phyloP scores from a whole-genome alignment of 768 basidiomycete genomes.

The Amanita polypyramis region DNA sequence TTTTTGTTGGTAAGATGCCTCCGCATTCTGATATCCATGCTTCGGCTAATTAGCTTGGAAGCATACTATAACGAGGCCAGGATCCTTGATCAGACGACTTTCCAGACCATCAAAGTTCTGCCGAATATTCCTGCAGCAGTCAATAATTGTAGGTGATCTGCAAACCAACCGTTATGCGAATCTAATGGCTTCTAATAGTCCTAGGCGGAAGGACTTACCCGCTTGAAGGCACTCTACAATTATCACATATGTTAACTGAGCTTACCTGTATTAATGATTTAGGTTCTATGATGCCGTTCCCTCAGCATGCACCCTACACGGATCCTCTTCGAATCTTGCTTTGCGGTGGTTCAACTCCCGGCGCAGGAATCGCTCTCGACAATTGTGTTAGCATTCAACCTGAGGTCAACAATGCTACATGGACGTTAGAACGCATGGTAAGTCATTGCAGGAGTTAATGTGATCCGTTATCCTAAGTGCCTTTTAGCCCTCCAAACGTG shows the following conservation, averaged over 20 bases:
- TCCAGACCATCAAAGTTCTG: slow-evolving; percentile 44
- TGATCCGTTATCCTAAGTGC: neutral
- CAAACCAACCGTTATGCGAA: neutral
- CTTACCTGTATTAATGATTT: slow-evolving; percentile 6
- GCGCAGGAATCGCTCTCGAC: slow-evolving; percentile 42
- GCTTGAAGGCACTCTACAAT: slow-evolving; percentile 34
- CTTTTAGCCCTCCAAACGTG: slow-evolving; percentile 53
- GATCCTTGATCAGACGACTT: slow-evolving; percentile 56
- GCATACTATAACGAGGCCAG: slow-evolving; percentile 79
- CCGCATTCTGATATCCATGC: neutral
- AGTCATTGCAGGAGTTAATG: slow-evolving; percentile 12
- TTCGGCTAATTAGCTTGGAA: slow-evolving; percentile 14
- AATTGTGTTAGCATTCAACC: slow-evolving; percentile 66
- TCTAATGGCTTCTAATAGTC: slow-evolving; percentile 22
- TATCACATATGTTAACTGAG: neutral
- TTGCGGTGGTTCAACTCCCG: slow-evolving; percentile 66
- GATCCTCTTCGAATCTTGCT: slow-evolving; percentile 58
- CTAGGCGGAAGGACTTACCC: slow-evolving; percentile 73
- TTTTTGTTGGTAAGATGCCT: slow-evolving; percentile 51
- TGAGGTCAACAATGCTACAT: slow-evolving; percentile 48
- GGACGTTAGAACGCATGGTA: slow-evolving; percentile 76
- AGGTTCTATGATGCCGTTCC: slow-evolving; percentile 54
- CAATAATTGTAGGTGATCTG: slow-evolving; percentile 36
- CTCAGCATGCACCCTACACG: slow-evolving; percentile 64
- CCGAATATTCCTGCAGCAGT: slow-evolving; percentile 74